Conservation (phyloP, 768 basidiomycete species). For the Cyclocybe aegerita region DNA sequence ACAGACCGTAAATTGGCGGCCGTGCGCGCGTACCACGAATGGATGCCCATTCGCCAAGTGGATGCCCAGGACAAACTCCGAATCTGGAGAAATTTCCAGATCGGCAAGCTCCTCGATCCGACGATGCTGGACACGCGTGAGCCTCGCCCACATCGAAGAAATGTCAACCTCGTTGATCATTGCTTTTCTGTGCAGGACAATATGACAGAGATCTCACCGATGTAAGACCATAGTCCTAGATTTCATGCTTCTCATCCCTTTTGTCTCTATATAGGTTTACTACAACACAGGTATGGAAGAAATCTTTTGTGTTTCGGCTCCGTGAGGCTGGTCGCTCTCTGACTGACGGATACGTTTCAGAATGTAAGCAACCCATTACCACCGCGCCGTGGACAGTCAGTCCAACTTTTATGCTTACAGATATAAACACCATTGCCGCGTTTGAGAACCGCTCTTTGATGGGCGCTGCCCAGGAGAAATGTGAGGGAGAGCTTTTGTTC, state of each 20-base stretch:
- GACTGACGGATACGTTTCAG: slow-evolving; percentile 2
- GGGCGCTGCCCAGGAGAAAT: slow-evolving; percentile 54
- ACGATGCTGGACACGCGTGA: slow-evolving; percentile 63
- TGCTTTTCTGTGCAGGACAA: slow-evolving; percentile 30
- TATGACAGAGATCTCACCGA: slow-evolving; percentile 62
- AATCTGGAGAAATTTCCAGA: slow-evolving; percentile 64
- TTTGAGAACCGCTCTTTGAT: slow-evolving; percentile 50
- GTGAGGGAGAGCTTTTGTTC: slow-evolving; percentile 25
- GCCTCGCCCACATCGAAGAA: slow-evolving; percentile 5
- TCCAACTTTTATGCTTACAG: slow-evolving; percentile 22
- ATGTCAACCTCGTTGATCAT: background rate
- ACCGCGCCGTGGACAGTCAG: background rate
- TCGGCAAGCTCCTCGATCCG: slow-evolving; percentile 60
- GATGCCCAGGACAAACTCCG: slow-evolving; percentile 52
- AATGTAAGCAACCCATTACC: slow-evolving; percentile 8
- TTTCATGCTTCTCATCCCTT: background rate
- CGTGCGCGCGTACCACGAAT: slow-evolving; percentile 59
- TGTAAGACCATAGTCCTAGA: slow-evolving; percentile 22
- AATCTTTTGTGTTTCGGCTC: background rate
- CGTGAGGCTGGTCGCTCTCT: background rate
- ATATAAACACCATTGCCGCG: slow-evolving; percentile 42
- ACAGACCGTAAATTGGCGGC: slow-evolving; percentile 60
- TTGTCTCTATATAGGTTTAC: slow-evolving; percentile 29
- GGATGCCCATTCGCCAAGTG: slow-evolving; percentile 63
- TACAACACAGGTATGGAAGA: slow-evolving; percentile 46